Evolutionary conservation across 2,329 filamentous ascomycete genomes (phyloP).

Genomic region (Fusarium sp.): DNA sequence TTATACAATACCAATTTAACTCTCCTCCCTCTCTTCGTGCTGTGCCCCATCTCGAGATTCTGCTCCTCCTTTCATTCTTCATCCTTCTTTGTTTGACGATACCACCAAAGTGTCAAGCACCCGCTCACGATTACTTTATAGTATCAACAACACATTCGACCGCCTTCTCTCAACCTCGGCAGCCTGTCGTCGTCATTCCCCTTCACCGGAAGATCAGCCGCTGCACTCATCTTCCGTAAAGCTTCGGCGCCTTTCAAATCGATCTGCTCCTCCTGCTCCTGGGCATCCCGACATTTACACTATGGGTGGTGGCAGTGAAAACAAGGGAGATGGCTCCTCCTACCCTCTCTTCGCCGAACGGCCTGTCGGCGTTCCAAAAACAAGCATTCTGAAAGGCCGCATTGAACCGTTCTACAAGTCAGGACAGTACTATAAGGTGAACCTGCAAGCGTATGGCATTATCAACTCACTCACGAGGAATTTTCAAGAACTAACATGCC

Average conservation of each 20-base stretch:
- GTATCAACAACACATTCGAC: constrained; percentile 37
- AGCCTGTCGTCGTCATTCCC: constrained; percentile 40
- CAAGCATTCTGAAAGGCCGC: constrained; percentile 84
- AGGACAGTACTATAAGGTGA: constrained; percentile 81
- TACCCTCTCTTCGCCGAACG: constrained; percentile 62
- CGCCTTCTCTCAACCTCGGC: constrained; percentile 37
- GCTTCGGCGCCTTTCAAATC: constrained; percentile 48
- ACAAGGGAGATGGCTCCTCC: constrained; percentile 55
- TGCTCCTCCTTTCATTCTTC: neutral
- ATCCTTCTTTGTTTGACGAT: constrained; percentile 13
- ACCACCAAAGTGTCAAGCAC: neutral
- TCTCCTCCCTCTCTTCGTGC: neutral
- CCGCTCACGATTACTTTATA: constrained; percentile 36
- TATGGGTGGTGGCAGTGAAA: constrained; percentile 63
- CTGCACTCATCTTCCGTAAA: constrained; percentile 35
- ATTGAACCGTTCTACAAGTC: constrained; percentile 81
- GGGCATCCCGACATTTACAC: constrained; percentile 46
- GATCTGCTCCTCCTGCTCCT: constrained; percentile 51
- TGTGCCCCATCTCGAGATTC: neutral
- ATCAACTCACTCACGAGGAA: neutral
- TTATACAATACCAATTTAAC: constrained; percentile 7
- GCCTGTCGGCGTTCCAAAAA: constrained; percentile 81
- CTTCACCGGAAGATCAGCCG: constrained; percentile 32
- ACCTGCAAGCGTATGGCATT: constrained; percentile 72
- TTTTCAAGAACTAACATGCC: constrained; percentile 13